phyloP scores from a whole-genome alignment of 176 grass and related monocot genomes.

The Lolium perenne region DNA sequence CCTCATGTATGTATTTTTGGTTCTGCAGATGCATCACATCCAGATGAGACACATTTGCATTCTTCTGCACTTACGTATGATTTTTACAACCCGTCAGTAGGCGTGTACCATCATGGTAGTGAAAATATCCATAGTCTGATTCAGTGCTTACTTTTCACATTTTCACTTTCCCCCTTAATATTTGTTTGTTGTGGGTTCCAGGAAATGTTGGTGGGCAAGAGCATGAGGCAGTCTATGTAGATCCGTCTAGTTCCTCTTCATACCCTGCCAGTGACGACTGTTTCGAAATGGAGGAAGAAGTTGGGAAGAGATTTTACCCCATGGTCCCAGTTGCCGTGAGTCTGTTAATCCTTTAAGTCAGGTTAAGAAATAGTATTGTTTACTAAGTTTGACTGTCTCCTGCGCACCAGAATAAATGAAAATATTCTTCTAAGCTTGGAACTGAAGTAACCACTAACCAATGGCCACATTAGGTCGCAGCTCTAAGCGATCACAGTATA shows the following conservation, averaged over 20 bases:
- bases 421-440: constrained; percentile 27
- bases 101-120: constrained; percentile 79
- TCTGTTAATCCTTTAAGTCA: constrained; percentile 51
- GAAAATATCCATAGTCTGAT: constrained; percentile 41
- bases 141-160: neutral
- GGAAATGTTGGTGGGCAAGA: constrained; percentile 56
- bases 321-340: constrained; percentile 95
- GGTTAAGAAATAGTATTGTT: constrained; percentile 46
- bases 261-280: constrained; percentile 53
- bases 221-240: constrained; percentile 57
- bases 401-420: constrained; percentile 33
- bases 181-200: constrained; percentile 24
- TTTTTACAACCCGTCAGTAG: constrained; percentile 66
- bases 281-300: constrained; percentile 84
- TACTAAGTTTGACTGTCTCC: constrained; percentile 3
- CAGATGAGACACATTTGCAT: constrained; percentile 70
- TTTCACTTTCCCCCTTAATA: neutral
- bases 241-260: constrained; percentile 66
- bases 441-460: constrained; percentile 35
- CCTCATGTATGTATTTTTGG: constrained; percentile 46
- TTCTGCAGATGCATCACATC: constrained; percentile 72
- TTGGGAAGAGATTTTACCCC: constrained; percentile 76
- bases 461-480: neutral
- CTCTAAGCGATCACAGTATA: neutral
- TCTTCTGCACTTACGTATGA: constrained; percentile 66